Conservation (phyloP, 2,329 filamentous ascomycete genomes). For the Aspergillus neoniger region DNA sequence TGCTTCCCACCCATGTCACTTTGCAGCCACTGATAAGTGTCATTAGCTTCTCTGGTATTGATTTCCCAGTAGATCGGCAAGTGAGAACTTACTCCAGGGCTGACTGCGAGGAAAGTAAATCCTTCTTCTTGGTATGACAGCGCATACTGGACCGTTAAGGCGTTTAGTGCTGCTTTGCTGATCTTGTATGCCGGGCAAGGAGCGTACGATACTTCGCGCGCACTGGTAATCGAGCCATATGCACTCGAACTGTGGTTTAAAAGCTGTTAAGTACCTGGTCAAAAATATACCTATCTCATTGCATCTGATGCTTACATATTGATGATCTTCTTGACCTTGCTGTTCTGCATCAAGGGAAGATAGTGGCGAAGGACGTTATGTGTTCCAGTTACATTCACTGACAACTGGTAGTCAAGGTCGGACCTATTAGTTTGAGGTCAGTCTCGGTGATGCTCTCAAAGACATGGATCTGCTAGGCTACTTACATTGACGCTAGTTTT, state of each 20-base stretch:
- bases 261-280: no score
- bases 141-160: slow-evolving; percentile 46
- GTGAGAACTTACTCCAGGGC: slow-evolving; percentile 47
- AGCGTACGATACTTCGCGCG: slow-evolving; percentile 5
- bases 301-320: slow-evolving; percentile 7
- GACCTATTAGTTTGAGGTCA: neutral
- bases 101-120: slow-evolving; percentile 47
- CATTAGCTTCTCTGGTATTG: no score
- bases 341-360: slow-evolving; percentile 3
- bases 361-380: slow-evolving; percentile 10
- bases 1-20: slow-evolving; percentile 14
- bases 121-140: slow-evolving; percentile 38
- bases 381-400: slow-evolving; percentile 10
- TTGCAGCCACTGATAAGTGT: slow-evolving; percentile 5
- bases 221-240: slow-evolving; percentile 6
- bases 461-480: no score
- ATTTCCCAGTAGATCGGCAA: no score
- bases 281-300: no score
- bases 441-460: no score
- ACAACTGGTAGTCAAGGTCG: slow-evolving; percentile 9
- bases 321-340: slow-evolving; percentile 10
- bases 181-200: slow-evolving; percentile 48
- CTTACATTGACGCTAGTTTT: slow-evolving; percentile 2
- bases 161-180: slow-evolving; percentile 53
- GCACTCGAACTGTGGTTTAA: slow-evolving; percentile 1